These are phyloP conservation scores for Aspergillus novofumigatus DNA, from an alignment of 2,329 filamentous ascomycete species.

Conservation along the genomic window DNA sequence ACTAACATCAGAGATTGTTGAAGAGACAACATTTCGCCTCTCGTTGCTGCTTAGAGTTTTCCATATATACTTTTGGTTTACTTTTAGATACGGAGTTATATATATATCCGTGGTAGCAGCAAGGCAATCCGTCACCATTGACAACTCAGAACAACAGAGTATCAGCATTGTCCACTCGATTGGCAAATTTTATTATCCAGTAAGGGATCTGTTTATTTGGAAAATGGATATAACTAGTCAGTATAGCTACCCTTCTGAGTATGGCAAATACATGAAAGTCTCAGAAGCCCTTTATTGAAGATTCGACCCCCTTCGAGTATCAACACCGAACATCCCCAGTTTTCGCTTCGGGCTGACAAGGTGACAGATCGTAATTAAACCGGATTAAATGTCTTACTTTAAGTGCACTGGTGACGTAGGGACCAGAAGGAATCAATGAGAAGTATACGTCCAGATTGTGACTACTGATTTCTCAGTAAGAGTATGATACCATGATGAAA, in stretches of 20 bases:
- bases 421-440: background rate
- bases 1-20: background rate
- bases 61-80: background rate
- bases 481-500: no score
- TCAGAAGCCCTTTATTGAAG: background rate
- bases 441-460: background rate
- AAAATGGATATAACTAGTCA: background rate
- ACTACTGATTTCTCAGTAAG: background rate
- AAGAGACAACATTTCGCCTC: background rate
- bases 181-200: background rate
- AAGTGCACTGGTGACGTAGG: background rate
- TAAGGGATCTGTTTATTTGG: background rate
- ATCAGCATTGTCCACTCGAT: background rate
- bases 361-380: background rate
- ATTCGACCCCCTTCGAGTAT: background rate
- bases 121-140: background rate
- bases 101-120: background rate
- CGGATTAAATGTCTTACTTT: background rate
- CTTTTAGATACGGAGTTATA: background rate
- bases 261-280: no score
- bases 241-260: no score
- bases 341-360: background rate
- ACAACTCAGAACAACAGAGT: background rate
- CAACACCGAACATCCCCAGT: background rate
- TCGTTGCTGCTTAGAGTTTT: background rate